Evolutionary conservation across 2,329 filamentous ascomycete genomes (phyloP).

Genomic region (Metarhizium rileyi): DNA sequence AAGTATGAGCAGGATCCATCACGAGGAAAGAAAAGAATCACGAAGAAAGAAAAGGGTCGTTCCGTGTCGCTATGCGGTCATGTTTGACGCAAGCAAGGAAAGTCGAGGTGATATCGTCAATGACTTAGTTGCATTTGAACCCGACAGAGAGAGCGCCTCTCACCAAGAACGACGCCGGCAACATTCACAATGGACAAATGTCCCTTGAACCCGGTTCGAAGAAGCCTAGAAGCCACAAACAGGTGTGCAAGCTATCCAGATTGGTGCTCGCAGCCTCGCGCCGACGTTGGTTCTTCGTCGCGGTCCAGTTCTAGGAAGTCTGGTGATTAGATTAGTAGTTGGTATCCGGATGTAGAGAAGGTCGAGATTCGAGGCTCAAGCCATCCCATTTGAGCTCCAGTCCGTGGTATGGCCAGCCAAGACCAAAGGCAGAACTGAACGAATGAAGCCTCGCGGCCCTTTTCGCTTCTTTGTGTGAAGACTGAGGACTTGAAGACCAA

Average conservation of each 20-base stretch:
- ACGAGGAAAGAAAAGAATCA: background rate
- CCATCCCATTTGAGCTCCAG: too few relatives aligned
- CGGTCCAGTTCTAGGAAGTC: too few relatives aligned
- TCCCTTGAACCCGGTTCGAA: background rate
- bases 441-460: too few relatives aligned
- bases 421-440: too few relatives aligned
- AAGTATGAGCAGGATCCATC: conserved; percentile 31
- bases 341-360: background rate
- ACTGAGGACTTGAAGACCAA: too few relatives aligned
- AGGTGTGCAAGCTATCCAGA: background rate
- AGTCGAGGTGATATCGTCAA: background rate
- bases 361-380: too few relatives aligned
- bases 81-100: background rate
- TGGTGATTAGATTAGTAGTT: background rate
- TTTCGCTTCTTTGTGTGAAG: too few relatives aligned
- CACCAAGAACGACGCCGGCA: too few relatives aligned
- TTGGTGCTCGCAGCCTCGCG: background rate
- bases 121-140: background rate
- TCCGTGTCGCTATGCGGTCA: background rate
- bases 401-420: too few relatives aligned
- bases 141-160: background rate
- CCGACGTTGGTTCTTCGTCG: background rate
- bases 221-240: background rate
- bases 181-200: background rate
- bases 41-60: background rate